phyloP scores from a whole-genome alignment of 2,329 filamentous ascomycete species.

The Drechmeria coniospora region DNA sequence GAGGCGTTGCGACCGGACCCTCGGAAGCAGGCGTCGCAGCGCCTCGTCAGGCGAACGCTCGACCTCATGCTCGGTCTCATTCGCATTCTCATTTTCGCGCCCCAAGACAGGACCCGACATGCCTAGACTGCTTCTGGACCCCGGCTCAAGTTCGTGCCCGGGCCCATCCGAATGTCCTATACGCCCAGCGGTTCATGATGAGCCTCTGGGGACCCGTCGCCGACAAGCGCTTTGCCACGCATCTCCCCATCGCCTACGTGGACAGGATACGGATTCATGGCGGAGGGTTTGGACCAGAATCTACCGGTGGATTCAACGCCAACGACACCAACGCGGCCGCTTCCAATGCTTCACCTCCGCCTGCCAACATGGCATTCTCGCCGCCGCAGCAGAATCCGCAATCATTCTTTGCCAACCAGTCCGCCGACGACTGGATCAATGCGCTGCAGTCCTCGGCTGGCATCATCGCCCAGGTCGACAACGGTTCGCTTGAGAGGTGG shows the following conservation, averaged over 20 bases:
- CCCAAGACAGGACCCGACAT: conserved; percentile 38
- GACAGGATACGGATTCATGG: conserved; percentile 54
- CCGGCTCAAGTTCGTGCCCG: conserved; percentile 54
- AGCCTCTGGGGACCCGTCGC: conserved; percentile 44
- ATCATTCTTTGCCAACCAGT: conserved; percentile 10
- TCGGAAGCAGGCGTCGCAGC: too few species aligned
- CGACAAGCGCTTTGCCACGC: conserved; percentile 41
- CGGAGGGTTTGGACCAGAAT: conserved; percentile 19
- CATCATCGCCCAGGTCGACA: conserved; percentile 52
- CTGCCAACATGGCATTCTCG: too few species aligned
- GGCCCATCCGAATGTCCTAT: conserved; percentile 47
- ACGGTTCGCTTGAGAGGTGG: conserved; percentile 58
- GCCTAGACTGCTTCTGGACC: conserved; percentile 62
- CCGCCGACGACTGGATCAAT: conserved; percentile 22
- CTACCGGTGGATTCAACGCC: conserved; percentile 4
- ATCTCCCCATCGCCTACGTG: conserved; percentile 50
- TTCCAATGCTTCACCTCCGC: too few species aligned
- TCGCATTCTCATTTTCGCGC: conserved; percentile 13
- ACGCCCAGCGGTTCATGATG: conserved; percentile 51
- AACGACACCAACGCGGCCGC: not conserved
- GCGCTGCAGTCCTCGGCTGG: conserved; percentile 28
- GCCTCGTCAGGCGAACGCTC: too few species aligned
- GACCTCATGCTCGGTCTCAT: too few species aligned
- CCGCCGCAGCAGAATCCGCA: conserved; percentile 1
- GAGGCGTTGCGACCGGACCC: too few species aligned